These are phyloP conservation scores for Haplosporangium gracile DNA, from an alignment of 192 early-diverging fungal genomes.

Conservation along the genomic window DNA sequence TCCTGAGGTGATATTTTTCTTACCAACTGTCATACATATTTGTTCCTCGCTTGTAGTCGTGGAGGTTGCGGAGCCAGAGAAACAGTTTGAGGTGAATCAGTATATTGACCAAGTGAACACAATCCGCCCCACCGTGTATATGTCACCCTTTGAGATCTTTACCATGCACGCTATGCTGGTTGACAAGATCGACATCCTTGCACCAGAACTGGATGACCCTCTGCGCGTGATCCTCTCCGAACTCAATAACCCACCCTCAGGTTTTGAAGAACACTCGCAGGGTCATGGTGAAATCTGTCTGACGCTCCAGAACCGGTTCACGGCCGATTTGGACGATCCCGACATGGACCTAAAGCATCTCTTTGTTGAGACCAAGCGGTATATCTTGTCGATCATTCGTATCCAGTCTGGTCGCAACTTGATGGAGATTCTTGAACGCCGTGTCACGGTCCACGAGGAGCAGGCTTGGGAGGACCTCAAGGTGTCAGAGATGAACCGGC, in stretches of 20 bases:
- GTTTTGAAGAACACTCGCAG: conserved; percentile 53
- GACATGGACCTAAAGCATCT: conserved; percentile 74
- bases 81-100: conserved; percentile 92
- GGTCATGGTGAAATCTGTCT: conserved; percentile 73
- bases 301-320: conserved; percentile 80
- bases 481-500: conserved; percentile 43
- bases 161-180: conserved; percentile 87
- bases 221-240: conserved; percentile 76
- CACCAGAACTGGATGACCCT: conserved; percentile 71
- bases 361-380: conserved; percentile 91
- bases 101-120: conserved; percentile 85
- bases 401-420: conserved; percentile 89
- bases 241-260: conserved; percentile 68
- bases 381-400: conserved; percentile 85
- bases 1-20: neutral
- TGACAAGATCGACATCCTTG: conserved; percentile 84
- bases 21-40: neutral
- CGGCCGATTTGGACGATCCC: conserved; percentile 62
- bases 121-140: conserved; percentile 89
- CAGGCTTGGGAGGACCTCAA: conserved; percentile 66
- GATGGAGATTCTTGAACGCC: conserved; percentile 85
- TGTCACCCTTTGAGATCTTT: conserved; percentile 92
- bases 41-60: conserved; percentile 67
- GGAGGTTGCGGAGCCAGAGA: conserved; percentile 89
- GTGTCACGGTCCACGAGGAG: conserved; percentile 84